These are phyloP conservation scores for Brassica incana DNA, from an alignment of 345 rosid genomes.

Conservation along the genomic window DNA sequence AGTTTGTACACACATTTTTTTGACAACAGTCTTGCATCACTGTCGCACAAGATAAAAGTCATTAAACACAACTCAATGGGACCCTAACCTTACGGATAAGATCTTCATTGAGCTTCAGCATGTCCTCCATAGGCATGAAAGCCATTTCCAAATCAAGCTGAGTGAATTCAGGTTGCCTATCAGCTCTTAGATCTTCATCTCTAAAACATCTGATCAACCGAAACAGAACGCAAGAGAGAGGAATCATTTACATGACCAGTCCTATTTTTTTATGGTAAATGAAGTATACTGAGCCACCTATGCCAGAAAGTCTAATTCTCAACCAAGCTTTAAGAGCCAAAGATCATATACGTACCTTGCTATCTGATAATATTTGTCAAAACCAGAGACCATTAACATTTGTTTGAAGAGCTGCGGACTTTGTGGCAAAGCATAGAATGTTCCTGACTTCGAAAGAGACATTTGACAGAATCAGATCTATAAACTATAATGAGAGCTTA, in stretches of 20 bases:
- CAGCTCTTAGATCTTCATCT: conserved; percentile 98
- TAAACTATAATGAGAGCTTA: conserved; percentile 33
- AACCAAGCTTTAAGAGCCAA: conserved; percentile 14
- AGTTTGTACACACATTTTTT: not conserved
- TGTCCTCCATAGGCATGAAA: conserved; percentile 84
- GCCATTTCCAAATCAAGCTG: conserved; percentile 98
- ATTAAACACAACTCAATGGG: not conserved
- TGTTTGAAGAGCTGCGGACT: conserved; percentile 97
- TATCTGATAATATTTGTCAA: conserved; percentile 91
- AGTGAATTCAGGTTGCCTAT: conserved; percentile 98
- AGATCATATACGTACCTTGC: conserved; percentile 62
- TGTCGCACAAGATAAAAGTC: not conserved
- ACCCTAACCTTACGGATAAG: conserved; percentile 75
- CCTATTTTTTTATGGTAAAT: not conserved
- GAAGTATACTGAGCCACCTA: conserved; percentile 9
- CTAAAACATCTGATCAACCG: conserved; percentile 73
- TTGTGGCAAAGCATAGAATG: conserved; percentile 96
- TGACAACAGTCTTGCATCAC: not conserved
- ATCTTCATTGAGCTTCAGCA: conserved; percentile 89
- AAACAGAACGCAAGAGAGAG: conserved; percentile 18
- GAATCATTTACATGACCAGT: conserved; percentile 9
- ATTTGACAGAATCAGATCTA: conserved; percentile 45
- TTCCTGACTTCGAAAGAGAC: conserved; percentile 87
- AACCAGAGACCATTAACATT: conserved; percentile 98
- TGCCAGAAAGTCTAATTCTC: conserved; percentile 11